phyloP scores from a whole-genome alignment of 2,329 filamentous ascomycete species.

The Chaetomium globosum region DNA sequence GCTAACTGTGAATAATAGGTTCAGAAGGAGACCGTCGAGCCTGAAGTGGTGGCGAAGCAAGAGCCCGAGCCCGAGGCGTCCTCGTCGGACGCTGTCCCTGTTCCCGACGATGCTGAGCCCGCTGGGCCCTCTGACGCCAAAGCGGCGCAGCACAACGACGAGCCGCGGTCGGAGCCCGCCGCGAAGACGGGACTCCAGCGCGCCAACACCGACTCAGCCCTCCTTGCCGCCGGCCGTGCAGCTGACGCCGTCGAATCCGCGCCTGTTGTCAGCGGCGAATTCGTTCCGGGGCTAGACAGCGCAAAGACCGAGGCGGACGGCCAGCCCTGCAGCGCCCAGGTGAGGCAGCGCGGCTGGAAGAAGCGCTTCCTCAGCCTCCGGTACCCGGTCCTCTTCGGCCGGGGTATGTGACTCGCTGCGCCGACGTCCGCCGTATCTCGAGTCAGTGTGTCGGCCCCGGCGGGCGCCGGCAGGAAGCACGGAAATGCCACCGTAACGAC shows the following conservation, averaged over 20 bases:
- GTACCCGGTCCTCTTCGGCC: constrained; percentile 32
- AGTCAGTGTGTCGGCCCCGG: constrained; percentile 25
- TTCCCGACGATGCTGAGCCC: constrained; percentile 34
- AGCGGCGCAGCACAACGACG: constrained; percentile 30
- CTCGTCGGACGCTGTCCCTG: constrained; percentile 16
- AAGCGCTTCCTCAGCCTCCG: constrained; percentile 33
- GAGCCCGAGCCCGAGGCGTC: constrained; percentile 29
- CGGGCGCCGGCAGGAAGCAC: constrained; percentile 8
- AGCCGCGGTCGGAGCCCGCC: constrained; percentile 32
- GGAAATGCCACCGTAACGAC: background rate
- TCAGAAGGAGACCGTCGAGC: constrained; percentile 22
- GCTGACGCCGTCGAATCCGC: constrained; percentile 10
- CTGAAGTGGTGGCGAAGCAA: constrained; percentile 26
- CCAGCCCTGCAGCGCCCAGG: constrained; percentile 28
- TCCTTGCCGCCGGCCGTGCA: constrained; percentile 18
- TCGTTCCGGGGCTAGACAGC: constrained; percentile 25
- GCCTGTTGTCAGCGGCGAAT: constrained; percentile 25
- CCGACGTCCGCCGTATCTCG: constrained; percentile 18
- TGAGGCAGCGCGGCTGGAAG: constrained; percentile 33
- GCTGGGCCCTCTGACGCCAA: constrained; percentile 33
- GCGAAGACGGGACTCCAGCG: constrained; percentile 28
- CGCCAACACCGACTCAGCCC: constrained; percentile 23
- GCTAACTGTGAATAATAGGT: constrained; percentile 31
- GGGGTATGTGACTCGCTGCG: constrained; percentile 35
- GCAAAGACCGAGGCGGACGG: constrained; percentile 18